Base-by-base conservation (phyloP, 1,284 basidiomycete species). In the Rhodotorula mucilaginosa region DNA sequence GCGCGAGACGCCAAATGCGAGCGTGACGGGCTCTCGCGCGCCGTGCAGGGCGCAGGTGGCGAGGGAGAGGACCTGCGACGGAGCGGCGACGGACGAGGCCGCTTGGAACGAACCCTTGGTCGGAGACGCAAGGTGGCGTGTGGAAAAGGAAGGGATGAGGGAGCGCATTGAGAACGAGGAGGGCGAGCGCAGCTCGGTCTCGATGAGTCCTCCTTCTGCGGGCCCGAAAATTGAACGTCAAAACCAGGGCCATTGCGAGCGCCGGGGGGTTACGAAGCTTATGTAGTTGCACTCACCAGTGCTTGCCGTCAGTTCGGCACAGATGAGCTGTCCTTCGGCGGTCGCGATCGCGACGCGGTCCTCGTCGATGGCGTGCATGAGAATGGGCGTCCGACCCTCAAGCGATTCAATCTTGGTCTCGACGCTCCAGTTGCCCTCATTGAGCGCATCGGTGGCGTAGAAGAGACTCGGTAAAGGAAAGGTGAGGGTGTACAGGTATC, bases 1-100 rank as follows among this genome's bases (percentile, higher is more conserved):
- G 68, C 92, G 85, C n/a, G 93, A 93, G 61, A 97, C 85, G 2
- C 92, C 89, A 86, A 92, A 95, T 0, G 69, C 70, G 52, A 72
- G 62, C 15, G 67, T 52, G 21, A 67, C 48, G 19, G 10, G 1
- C 18, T 62, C 48, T 19, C 39, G 21, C 13, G 26, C 26, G 13
- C n/a, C 54, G 60, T n/a, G 31, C 23, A 52, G 18, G 19, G 60
- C 39, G 29, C 49, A 10, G 0, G 65, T 52, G 2, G 74, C 69
- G 57, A 74, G 57, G 7, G 73, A 72, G 46, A 74, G 39, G 63
- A 70, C 49, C 58, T 72, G 69, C 2, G 61, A 59, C 1, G 69
- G 69, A 19, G 68, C 63, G 18, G 51, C 65, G 59, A 49, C 21
- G 12, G 68, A 58, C 29, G n/a, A 7, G 19, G 64, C 10, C 18